Evolutionary conservation across 148 eudicot genomes (phyloP).

Genomic region (Cornus kousa): DNA sequence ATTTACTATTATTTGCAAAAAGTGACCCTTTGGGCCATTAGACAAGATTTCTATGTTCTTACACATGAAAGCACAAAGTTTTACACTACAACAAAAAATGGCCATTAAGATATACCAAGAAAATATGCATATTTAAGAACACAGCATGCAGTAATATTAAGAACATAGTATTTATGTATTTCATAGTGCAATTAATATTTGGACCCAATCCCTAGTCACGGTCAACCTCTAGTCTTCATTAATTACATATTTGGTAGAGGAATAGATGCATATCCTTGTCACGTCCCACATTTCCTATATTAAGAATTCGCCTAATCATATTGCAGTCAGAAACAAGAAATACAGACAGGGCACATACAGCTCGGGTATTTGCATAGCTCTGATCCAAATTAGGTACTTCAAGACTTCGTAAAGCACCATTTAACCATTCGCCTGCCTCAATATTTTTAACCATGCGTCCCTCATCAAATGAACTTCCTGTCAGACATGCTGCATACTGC

Average conservation of each 20-base stretch:
- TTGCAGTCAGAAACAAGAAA: slow-evolving; percentile 1
- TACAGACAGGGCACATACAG: slow-evolving; percentile 50
- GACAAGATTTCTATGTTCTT: too few relatives aligned
- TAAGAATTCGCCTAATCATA: neutral
- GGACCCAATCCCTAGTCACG: neutral
- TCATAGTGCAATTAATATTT: neutral
- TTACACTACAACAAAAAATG: too few relatives aligned
- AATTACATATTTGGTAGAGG: neutral
- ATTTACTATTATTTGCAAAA: too few relatives aligned
- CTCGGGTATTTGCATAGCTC: slow-evolving; percentile 57
- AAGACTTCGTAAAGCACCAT: slow-evolving; percentile 62
- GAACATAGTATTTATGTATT: too few relatives aligned
- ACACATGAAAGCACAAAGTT: too few relatives aligned
- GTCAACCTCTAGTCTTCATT: too few relatives aligned
- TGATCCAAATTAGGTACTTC: slow-evolving; percentile 69
- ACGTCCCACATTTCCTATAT: neutral
- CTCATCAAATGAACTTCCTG: slow-evolving; percentile 93
- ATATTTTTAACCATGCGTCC: slow-evolving; percentile 73
- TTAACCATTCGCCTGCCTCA: slow-evolving; percentile 95
- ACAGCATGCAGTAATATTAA: neutral
- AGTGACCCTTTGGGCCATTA: too few relatives aligned
- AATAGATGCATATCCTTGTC: neutral
- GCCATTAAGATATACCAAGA: too few relatives aligned
- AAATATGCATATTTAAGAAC: neutral
- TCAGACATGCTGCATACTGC: slow-evolving; percentile 75